A percentile compares a stretch with the other conserved stretches of the same genome.
Evolutionary conservation across 73 alveolate species (phyloP).

Genomic region (Paramecium tetraurelia): DNA sequence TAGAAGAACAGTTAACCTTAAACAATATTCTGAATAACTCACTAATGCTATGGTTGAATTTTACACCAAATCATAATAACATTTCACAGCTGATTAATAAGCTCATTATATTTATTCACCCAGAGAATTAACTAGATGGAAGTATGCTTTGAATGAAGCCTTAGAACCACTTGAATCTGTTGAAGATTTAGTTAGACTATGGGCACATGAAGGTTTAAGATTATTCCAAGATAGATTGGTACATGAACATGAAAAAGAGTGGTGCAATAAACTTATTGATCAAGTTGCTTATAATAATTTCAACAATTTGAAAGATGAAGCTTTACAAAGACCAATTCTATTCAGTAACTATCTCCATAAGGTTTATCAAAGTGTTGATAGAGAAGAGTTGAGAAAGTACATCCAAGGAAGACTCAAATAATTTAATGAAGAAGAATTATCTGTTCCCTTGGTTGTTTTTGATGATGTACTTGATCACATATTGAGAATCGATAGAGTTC

Average conservation of each 20-base stretch:
- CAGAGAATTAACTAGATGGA: constrained; percentile 95
- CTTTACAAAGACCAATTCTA: constrained; percentile 92
- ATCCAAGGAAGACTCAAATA: constrained; percentile 82
- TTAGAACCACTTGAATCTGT: constrained; percentile 73
- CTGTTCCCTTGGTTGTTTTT: constrained; percentile 97
- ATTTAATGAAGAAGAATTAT: constrained; percentile 99
- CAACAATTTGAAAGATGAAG: constrained; percentile 75
- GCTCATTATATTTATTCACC: constrained; percentile 99
- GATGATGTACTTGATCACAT: constrained; percentile 98
- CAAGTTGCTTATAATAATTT: constrained; percentile 84
- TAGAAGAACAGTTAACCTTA: constrained; percentile 81
- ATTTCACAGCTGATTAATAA: constrained; percentile 97
- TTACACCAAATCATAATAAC: constrained; percentile 91
- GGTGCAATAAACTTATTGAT: constrained; percentile 95
- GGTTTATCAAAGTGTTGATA: constrained; percentile 84
- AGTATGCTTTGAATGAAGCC: constrained; percentile 80
- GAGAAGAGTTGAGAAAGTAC: constrained; percentile 91
- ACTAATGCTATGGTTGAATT: constrained; percentile 99
- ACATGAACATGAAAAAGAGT: constrained; percentile 90
- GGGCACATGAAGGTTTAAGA: constrained; percentile 97
- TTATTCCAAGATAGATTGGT: constrained; percentile 99
- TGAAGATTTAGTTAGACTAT: constrained; percentile 91
- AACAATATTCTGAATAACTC: constrained; percentile 81
- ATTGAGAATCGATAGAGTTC: constrained; percentile 97
- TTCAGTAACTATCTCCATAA: constrained; percentile 86